phyloP scores from a whole-genome alignment of 768 basidiomycete genomes.

The Agaricus blazei region DNA sequence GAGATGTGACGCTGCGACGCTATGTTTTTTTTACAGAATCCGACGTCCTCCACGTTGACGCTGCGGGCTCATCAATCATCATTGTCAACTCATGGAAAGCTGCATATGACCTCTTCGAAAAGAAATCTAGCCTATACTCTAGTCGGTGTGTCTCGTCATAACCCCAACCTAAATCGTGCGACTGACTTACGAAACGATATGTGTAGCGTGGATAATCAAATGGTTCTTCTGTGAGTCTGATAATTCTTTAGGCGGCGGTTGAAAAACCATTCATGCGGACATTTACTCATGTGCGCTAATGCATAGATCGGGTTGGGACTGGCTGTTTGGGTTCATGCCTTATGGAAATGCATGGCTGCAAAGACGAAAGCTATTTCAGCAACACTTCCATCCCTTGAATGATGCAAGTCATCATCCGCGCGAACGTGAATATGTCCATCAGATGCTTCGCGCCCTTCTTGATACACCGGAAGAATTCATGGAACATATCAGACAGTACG shows the following conservation, averaged over 20 bases:
- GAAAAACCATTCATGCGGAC: background rate
- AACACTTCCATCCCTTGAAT: conserved; percentile 40
- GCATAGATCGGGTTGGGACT: conserved; percentile 12
- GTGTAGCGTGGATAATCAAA: conserved; percentile 3
- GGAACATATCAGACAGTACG: conserved; percentile 42
- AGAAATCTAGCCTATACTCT: conserved; percentile 33
- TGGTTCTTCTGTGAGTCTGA: conserved; percentile 7
- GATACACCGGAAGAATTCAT: conserved; percentile 34
- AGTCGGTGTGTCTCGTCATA: conserved; percentile 11
- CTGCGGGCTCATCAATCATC: conserved; percentile 17
- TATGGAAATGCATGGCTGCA: conserved; percentile 16
- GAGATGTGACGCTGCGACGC: background rate
- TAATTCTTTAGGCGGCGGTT: background rate
- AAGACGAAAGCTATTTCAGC: conserved; percentile 31
- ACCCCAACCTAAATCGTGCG: background rate
- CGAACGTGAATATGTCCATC: conserved; percentile 37
- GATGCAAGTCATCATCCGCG: conserved; percentile 37
- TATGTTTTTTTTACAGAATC: conserved; percentile 14
- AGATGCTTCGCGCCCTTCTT: conserved; percentile 36
- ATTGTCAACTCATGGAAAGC: conserved; percentile 29
- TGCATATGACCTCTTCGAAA: conserved; percentile 34
- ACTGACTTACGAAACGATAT: background rate
- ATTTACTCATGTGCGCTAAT: background rate
- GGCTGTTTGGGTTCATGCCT: conserved; percentile 16
- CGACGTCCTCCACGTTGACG: conserved; percentile 19